phyloP scores from a whole-genome alignment of 768 basidiomycete species.

The Naganishia onofrii region DNA sequence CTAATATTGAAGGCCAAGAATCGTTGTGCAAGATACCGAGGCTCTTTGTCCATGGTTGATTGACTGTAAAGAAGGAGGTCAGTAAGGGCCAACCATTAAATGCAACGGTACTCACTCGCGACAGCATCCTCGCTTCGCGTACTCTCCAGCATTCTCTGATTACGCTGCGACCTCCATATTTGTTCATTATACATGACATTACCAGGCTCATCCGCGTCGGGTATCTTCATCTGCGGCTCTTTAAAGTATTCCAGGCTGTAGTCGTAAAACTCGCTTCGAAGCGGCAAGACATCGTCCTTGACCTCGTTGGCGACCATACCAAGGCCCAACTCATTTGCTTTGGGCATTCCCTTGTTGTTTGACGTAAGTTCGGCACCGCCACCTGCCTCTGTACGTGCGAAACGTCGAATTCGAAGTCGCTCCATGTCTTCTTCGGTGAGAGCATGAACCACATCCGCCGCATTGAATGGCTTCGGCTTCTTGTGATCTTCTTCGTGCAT shows the following conservation, averaged over 20 bases:
- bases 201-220: conserved; percentile 93
- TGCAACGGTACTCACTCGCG: conserved; percentile 61
- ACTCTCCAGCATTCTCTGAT: conserved; percentile 71
- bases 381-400: conserved; percentile 46
- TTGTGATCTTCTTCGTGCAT: conserved; percentile 9
- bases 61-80: conserved; percentile 34
- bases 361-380: conserved; percentile 44
- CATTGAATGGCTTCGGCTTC: conserved; percentile 55
- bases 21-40: conserved; percentile 52
- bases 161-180: conserved; percentile 86
- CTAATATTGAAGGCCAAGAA: conserved; percentile 55
- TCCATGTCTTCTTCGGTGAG: conserved; percentile 95
- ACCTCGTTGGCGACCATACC: conserved; percentile 56
- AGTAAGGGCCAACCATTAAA: conserved; percentile 17
- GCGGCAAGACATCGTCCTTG: conserved; percentile 77
- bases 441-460: conserved; percentile 79
- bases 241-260: conserved; percentile 98
- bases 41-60: conserved; percentile 51
- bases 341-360: conserved; percentile 55
- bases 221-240: conserved; percentile 97
- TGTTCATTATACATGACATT: conserved; percentile 91
- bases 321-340: conserved; percentile 53
- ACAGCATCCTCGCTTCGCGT: conserved; percentile 68
- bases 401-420: conserved; percentile 69
- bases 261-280: conserved; percentile 89